Evolutionary conservation across 352 stramenopile species (phyloP).

Genomic region (Phytophthora europaea): DNA sequence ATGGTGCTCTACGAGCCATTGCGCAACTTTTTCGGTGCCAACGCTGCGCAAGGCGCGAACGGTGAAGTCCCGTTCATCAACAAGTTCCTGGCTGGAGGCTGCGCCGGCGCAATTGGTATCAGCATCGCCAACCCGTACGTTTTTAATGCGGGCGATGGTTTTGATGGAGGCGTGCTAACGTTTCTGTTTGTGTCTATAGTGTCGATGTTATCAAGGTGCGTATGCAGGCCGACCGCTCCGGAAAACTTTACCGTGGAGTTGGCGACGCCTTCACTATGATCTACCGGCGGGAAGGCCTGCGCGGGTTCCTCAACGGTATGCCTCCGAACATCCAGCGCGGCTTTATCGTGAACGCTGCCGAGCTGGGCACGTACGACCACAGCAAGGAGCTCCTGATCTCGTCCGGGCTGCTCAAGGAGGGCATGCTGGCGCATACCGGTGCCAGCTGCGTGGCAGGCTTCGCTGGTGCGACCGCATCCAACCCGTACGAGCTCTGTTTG

Average conservation of each 20-base stretch:
- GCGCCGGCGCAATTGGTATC: slow-evolving; percentile 83
- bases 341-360: slow-evolving; percentile 89
- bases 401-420: slow-evolving; percentile 68
- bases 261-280: slow-evolving; percentile 77
- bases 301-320: slow-evolving; percentile 85
- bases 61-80: slow-evolving; percentile 79
- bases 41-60: slow-evolving; percentile 37
- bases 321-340: slow-evolving; percentile 86
- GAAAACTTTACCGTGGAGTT: slow-evolving; percentile 76
- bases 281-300: slow-evolving; percentile 76
- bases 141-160: neutral
- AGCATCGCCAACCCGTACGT: slow-evolving; percentile 88
- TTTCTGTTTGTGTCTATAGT: slow-evolving; percentile 38
- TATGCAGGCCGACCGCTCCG: slow-evolving; percentile 84
- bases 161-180: neutral
- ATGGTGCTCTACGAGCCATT: slow-evolving; percentile 90
- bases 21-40: slow-evolving; percentile 77
- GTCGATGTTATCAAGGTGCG: slow-evolving; percentile 92
- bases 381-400: slow-evolving; percentile 82
- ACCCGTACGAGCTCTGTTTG: slow-evolving; percentile 60
- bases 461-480: slow-evolving; percentile 75
- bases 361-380: slow-evolving; percentile 91
- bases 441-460: slow-evolving; percentile 84
- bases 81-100: slow-evolving; percentile 84
- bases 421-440: slow-evolving; percentile 75